A percentile compares a stretch with the other conserved stretches of the same genome.
These are phyloP conservation scores for Larix sibirica DNA, from an alignment of 83 land plant species.

Conservation along the genomic window DNA sequence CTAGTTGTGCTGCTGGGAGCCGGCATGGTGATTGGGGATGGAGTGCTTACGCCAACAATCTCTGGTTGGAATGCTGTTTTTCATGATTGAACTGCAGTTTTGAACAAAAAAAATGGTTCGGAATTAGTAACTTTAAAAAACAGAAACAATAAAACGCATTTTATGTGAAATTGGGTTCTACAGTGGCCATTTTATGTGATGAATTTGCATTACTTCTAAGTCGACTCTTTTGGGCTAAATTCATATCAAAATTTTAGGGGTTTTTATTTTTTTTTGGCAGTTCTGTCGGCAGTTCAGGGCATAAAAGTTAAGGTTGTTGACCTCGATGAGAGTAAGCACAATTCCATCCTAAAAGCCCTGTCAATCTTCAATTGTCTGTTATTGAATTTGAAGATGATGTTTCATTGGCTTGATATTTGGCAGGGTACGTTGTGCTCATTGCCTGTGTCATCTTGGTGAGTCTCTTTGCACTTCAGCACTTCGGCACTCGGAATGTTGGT, in stretches of 20 bases:
- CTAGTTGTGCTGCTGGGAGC: slow-evolving; percentile 63
- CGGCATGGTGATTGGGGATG: slow-evolving; percentile 79
- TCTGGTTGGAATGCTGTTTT: slow-evolving; percentile 47
- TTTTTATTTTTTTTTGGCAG: neutral
- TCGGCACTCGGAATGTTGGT: slow-evolving; percentile 60
- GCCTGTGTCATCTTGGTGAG: slow-evolving; percentile 52
- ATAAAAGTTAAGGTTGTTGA: no score
- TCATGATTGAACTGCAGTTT: neutral
- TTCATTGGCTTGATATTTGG: no score
- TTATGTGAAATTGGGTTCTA: neutral
- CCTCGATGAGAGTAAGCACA: no score
- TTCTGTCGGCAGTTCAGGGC: no score
- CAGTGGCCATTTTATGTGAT: no score
- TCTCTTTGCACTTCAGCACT: slow-evolving; percentile 64
- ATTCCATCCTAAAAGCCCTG: no score
- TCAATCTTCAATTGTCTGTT: no score
- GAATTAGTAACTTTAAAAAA: slow-evolving; percentile 1
- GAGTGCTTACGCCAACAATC: slow-evolving; percentile 82
- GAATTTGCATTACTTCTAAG: neutral
- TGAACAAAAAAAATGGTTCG: neutral
- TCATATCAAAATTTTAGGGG: neutral
- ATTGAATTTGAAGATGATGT: no score
- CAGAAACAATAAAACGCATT: neutral
- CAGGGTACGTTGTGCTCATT: no score
- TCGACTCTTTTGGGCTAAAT: neutral